Base-by-base conservation (phyloP, 2,329 filamentous ascomycete species). In the Ophioceras dolichostomum region DNA sequence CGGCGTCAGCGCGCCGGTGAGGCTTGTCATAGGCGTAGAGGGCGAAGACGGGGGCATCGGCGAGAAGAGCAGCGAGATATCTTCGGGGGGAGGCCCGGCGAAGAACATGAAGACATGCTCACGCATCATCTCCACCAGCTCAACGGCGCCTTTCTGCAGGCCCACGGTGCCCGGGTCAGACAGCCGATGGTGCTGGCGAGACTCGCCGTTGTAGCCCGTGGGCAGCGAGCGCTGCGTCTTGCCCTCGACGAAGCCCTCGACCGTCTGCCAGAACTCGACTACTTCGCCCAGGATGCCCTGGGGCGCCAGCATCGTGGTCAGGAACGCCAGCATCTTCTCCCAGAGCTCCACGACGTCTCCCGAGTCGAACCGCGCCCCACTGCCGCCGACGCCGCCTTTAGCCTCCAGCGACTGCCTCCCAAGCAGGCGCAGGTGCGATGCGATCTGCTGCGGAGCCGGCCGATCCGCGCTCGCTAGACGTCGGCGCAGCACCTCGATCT, bases 261-360 rank as follows among this genome's bases (percentile, higher is more conserved):
- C 79, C 12, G 80, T 91, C 46, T 94, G 84, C 86, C 89, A 95
- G 56, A 94, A 96, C 45, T 94, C 87, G 14, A 94, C 61, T 2
- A 96, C 73, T 55, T 98, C 91, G 1, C 86, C 87, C 5, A 98
- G 65, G 13, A 96, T 69, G 4, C 91, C 91, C 43, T 79, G 77
- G 6, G 78, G 61, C 0, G 86, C 88, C 0, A 98, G 64, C 28
- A 98, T 67, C 30, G 72, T 75, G 9, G 64, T 78, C 42, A 96
- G 56, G 43, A 86, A 91, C 1, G 71, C 64, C 41, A 85, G 65
- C 44, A 94, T 78, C 54, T 88, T 85, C 50, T 95, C 88, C 91
- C 91, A 98, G 42, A 96, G 72, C 47, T 94, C 87, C 44, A 94
- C 71, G 12, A 95, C 72, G 33, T 89, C 80, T 3, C 79, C 62